phyloP scores from a whole-genome alignment of 2,329 filamentous ascomycete species.

The Epichloe sibirici region DNA sequence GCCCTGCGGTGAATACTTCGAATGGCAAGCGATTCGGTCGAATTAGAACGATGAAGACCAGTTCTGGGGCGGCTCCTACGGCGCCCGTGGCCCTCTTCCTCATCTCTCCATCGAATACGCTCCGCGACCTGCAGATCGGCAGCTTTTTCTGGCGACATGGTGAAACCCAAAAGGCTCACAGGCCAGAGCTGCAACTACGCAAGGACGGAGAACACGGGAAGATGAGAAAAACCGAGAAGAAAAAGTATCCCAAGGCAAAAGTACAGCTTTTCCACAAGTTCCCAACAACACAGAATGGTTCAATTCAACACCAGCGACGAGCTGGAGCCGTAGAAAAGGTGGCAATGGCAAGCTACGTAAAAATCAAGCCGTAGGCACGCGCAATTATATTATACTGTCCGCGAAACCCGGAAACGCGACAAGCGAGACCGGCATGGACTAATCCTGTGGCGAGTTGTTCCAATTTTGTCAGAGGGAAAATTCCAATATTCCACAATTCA shows the following conservation, averaged over 20 bases:
- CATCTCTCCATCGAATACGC: constrained; percentile 25
- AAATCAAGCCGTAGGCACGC: not conserved
- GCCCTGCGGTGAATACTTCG: constrained; percentile 23
- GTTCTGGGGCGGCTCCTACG: constrained; percentile 10
- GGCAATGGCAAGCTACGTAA: not conserved
- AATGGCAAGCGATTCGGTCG: constrained; percentile 28
- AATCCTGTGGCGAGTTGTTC: not conserved
- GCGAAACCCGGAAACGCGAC: not conserved
- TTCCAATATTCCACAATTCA: not conserved
- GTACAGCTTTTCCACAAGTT: not conserved
- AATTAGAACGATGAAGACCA: constrained; percentile 13
- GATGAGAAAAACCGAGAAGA: not conserved
- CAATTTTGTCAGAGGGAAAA: not conserved
- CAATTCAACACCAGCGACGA: not conserved
- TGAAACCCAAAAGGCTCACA: not conserved
- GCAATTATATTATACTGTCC: not conserved
- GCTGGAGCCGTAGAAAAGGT: not conserved
- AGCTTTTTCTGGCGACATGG: constrained; percentile 9
- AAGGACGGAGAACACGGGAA: not conserved
- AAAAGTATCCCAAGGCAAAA: not conserved
- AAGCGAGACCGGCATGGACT: not conserved
- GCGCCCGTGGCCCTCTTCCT: constrained; percentile 17
- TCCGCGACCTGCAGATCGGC: constrained; percentile 10
- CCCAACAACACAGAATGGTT: not conserved
- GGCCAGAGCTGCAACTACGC: not conserved